Percentiles rank a stretch among this genome's conserved stretches.
phyloP scores from a whole-genome alignment of 345 rosid species.

The Lepidium didymum region DNA sequence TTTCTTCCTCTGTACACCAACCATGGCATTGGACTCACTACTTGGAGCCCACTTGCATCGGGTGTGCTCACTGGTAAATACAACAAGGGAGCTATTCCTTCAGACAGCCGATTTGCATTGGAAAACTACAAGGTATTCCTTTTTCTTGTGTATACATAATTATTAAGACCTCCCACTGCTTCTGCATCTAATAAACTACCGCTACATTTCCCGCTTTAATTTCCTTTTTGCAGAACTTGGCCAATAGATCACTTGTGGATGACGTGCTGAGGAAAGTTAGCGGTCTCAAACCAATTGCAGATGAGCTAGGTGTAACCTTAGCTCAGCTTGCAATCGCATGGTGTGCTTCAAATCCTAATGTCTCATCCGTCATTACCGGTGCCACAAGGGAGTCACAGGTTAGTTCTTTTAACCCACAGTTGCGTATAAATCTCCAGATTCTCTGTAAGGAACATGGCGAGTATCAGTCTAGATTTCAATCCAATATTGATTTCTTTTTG shows the following conservation, averaged over 20 bases:
- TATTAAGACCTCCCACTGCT: not conserved
- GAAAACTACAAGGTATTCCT: constrained; percentile 76
- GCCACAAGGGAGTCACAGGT: constrained; percentile 99
- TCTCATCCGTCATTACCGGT: constrained; percentile 91
- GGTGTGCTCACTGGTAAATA: constrained; percentile 98
- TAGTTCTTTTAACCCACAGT: constrained; percentile 11
- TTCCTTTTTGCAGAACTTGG: constrained; percentile 58
- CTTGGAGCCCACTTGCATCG: constrained; percentile 98
- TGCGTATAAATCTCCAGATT: not conserved
- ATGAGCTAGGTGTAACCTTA: constrained; percentile 89
- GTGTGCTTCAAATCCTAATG: constrained; percentile 97
- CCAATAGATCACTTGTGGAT: constrained; percentile 81
- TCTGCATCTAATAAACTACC: not conserved
- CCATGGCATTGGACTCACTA: constrained; percentile 89
- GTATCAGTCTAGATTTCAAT: not conserved
- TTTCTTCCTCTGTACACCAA: constrained; percentile 74
- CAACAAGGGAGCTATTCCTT: constrained; percentile 75
- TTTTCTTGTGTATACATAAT: not conserved
- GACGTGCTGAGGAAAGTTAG: constrained; percentile 89
- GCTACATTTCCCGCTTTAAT: not conserved
- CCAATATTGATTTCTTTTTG: not conserved
- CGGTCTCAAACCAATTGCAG: constrained; percentile 93
- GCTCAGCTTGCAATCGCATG: constrained; percentile 98
- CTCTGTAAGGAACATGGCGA: not conserved
- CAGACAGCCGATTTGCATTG: constrained; percentile 90